These are phyloP conservation scores for Powellomyces hirtus DNA, from an alignment of 192 early-diverging fungal genomes.

Conservation along the genomic window DNA sequence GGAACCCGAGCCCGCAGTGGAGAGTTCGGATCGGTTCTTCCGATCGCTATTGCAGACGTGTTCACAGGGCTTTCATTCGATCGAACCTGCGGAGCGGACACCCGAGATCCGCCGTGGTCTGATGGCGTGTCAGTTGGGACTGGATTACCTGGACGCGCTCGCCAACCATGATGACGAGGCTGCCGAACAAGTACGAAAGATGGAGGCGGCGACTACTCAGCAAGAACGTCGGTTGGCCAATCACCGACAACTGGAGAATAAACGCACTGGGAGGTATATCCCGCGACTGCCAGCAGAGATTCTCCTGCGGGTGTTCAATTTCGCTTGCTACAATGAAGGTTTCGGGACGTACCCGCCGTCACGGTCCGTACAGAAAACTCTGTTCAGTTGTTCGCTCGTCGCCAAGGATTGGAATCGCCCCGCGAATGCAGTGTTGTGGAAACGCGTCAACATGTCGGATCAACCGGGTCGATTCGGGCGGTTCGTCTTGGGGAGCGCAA, in stretches of 20 bases:
- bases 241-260: no score
- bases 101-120: conserved; percentile 15
- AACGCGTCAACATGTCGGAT: conserved; percentile 23
- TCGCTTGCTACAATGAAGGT: background rate
- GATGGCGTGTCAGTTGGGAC: conserved; percentile 24
- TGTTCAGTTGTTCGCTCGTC: conserved; percentile 25
- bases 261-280: background rate
- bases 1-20: background rate
- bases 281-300: conserved; percentile 27
- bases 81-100: conserved; percentile 11
- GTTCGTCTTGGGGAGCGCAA: conserved; percentile 23
- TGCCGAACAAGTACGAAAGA: background rate
- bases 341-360: background rate
- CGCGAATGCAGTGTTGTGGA: conserved; percentile 24
- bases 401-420: conserved; percentile 20
- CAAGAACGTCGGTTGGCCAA: no score
- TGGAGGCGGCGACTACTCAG: conserved; percentile 4
- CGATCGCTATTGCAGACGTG: conserved; percentile 17
- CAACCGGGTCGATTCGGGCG: conserved; percentile 24
- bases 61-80: conserved; percentile 18
- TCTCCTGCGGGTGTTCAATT: conserved; percentile 25
- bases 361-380: background rate
- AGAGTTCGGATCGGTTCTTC: conserved; percentile 14
- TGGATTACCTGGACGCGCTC: conserved; percentile 21
- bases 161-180: conserved; percentile 7